Evolutionary conservation across 2,329 filamentous ascomycete species (phyloP), one percentile per base, ranked within the genome.

Genomic region (Coniochaeta hoffmannii): DNA sequence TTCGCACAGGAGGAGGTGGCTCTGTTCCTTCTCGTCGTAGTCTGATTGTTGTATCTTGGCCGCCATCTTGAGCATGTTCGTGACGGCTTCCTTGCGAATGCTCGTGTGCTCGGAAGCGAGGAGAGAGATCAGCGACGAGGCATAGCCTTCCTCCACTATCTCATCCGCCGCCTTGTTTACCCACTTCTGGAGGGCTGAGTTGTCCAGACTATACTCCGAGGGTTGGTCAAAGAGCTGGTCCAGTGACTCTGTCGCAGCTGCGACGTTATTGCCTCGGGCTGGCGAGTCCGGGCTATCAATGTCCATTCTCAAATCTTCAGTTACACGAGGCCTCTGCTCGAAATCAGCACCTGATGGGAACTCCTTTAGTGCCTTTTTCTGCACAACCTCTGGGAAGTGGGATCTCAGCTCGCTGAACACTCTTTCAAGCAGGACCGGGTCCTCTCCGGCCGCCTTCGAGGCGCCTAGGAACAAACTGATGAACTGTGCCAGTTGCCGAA

Each of bases 1-100:
- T 69, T 96, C 92, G 56, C 85, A 88, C 1, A 94, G 77, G 4
- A 97, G 79, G 10, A 96, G 77, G 75, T 88, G 92, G 5, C 92
- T 73, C 58, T 92, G 87, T 35, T 89, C 84, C 64, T 85, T 87
- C 64, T 95, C 90, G 49, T 85, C 80, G 63, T 91, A 86, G 1
- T 81, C 79, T 0, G 88, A 92, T 53, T 83, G 82, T 67, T 86
- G 80, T 51, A 87, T 72, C 65, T 81, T 83, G 31, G 73, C 71
- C 1, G 82, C 79, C 68, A 86, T 80, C 66, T 88, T 89, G 53
- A 83, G 76, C 41, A 92, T 76, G 62, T 84, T 87, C 36, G 78
- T 82, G 17, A 88, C 74, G 5, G 90, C 89, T 72, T 97, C 90
- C 58, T 86, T 84, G 52, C 92, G 83, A 60, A 96, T 87, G 67